These are phyloP conservation scores for Dothidotthia symphoricarpi DNA, from an alignment of 2,329 filamentous ascomycete species.

Conservation along the genomic window DNA sequence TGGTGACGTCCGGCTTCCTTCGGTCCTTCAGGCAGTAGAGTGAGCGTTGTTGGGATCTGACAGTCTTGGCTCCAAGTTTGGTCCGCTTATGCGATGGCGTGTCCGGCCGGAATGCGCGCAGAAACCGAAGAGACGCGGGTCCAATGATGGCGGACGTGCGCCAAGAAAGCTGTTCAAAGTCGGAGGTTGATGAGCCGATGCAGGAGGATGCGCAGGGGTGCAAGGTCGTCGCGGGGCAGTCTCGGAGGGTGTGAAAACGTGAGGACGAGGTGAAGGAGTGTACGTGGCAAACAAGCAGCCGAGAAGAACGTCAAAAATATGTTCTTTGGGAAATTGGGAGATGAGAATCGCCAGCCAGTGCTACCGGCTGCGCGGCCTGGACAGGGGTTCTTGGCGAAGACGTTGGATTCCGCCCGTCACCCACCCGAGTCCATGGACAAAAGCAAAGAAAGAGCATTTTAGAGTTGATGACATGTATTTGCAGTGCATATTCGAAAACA, in stretches of 20 bases:
- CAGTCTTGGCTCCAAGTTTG: no score
- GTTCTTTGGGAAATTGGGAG: constrained; percentile 12
- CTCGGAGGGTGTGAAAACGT: constrained; percentile 1
- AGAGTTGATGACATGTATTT: no score
- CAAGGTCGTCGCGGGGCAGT: constrained; percentile 4
- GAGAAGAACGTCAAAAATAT: constrained; percentile 1
- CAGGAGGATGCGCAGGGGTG: constrained; percentile 16
- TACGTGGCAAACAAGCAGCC: constrained; percentile 8
- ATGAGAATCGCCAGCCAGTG: constrained; percentile 18
- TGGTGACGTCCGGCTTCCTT: constrained; percentile 5
- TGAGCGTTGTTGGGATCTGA: no score
- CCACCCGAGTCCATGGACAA: no score
- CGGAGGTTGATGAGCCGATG: constrained; percentile 39
- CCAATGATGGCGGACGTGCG: constrained; percentile 2
- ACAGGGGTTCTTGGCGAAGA: constrained; percentile 18
- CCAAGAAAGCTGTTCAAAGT: constrained; percentile 28
- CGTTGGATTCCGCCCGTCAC: no score
- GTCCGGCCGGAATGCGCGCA: neutral
- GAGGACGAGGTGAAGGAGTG: constrained; percentile 5
- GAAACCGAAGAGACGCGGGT: neutral
- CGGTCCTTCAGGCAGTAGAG: constrained; percentile 7
- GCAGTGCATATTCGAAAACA: no score
- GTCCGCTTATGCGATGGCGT: no score
- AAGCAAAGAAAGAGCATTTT: no score
- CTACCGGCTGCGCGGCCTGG: constrained; percentile 23